Evolutionary conservation across 257 asterid genomes (phyloP), one percentile per base, ranked within the genome.

Genomic region (Ballota nigra): DNA sequence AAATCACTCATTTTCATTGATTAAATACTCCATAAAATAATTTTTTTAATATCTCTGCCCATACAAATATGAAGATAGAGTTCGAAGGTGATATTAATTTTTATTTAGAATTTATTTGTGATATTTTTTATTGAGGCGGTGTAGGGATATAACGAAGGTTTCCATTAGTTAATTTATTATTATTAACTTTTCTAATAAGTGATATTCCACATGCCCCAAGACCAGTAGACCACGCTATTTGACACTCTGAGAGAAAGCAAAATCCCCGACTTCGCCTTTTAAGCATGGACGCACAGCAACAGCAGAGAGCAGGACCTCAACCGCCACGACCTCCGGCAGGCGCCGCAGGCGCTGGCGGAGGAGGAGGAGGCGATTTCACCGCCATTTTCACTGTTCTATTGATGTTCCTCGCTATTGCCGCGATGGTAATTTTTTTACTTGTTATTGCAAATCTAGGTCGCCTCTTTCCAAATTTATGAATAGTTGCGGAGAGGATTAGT

Each of bases 221-320:
- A 36, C 12, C 43, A 36, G 12, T 9, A 36, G 11, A 36, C 4
- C 43, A 59, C 53, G 19, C 51, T 11, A 16, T 66, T 45, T 26
- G 52, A 16, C 55, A 55, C 61, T 72, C 3, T 12, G 4, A 2
- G 22, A 40, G 51, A 34, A 59, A 68, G 40, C 41, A 28, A 38
- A 19, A 33, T 43, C 36, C 16, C 59, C 12, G n/a, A 52, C 62
- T 66, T 66, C 20, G 12, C 31, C 62, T 65, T 61, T 16, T 13
- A 58, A 31, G 26, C 69, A 92, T 92, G 98, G 97, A 90, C 57
- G 74, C 85, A n/a, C 92, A 86, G 73, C 94, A 82, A 33, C 86
- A 72, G 71, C 91, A 83, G 87, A 66, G 86, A 68, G 74, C 75
- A 9, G 88, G 74, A 4, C 56, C 74, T 71, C 83, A 82, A 2